A percentile compares a stretch with the other conserved stretches of the same genome.
These are phyloP conservation scores for Thielaviopsis musarum DNA, from an alignment of 2,329 filamentous ascomycete genomes.

Conservation along the genomic window DNA sequence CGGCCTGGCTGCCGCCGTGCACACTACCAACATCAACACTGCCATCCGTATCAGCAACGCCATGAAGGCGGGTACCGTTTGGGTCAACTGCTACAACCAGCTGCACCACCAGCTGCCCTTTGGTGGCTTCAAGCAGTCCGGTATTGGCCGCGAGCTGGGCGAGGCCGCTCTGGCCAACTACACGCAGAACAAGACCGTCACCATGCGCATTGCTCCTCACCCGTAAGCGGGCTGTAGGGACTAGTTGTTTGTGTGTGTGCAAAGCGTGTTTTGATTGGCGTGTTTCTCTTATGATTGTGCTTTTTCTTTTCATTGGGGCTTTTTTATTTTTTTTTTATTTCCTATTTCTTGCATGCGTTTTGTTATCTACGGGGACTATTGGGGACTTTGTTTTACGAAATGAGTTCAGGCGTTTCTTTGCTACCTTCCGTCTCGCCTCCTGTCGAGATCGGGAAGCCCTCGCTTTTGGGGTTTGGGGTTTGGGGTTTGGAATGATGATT, in stretches of 20 bases:
- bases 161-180: constrained; percentile 14
- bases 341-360: neutral
- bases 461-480: too few species aligned
- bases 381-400: neutral
- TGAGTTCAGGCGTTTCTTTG: neutral
- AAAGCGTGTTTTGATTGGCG: neutral
- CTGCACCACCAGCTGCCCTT: constrained; percentile 14
- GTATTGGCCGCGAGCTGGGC: constrained; percentile 13
- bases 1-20: constrained; percentile 39
- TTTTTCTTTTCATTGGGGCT: neutral
- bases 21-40: constrained; percentile 34
- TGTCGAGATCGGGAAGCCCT: neutral
- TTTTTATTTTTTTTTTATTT: neutral
- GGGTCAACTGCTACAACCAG: constrained; percentile 35
- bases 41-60: constrained; percentile 30
- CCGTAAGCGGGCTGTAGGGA: neutral
- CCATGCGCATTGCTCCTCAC: constrained; percentile 11
- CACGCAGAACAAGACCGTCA: constrained; percentile 15
- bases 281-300: neutral
- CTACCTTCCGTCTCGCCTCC: neutral
- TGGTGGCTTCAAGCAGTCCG: constrained; percentile 15
- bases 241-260: neutral
- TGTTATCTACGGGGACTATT: neutral
- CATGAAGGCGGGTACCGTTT: constrained; percentile 43
- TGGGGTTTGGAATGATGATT: neutral